phyloP scores from a whole-genome alignment of 768 basidiomycete species.

The Antrodiella citrinella region DNA sequence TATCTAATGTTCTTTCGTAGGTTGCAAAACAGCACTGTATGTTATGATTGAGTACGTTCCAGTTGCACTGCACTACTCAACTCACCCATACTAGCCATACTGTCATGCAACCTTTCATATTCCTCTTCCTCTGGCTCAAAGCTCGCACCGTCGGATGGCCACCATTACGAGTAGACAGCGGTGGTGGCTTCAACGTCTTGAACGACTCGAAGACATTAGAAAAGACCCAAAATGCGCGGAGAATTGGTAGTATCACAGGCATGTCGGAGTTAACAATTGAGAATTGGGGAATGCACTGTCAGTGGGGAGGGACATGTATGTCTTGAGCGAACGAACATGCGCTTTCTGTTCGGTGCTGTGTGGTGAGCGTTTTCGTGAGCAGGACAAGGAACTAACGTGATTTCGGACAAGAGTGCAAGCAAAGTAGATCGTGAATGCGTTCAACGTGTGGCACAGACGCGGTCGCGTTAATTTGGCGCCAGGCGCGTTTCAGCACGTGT shows the following conservation, averaged over 20 bases:
- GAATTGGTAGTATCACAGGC: slow-evolving; percentile 58
- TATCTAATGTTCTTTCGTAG: slow-evolving; percentile 63
- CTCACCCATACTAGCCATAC: slow-evolving; percentile 85
- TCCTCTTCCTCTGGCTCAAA: slow-evolving; percentile 67
- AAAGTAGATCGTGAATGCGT: background rate
- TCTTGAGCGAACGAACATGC: background rate
- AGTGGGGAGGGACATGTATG: background rate
- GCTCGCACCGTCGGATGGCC: slow-evolving; percentile 61
- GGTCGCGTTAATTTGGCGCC: background rate
- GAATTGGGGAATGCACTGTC: no score
- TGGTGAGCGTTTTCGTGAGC: background rate
- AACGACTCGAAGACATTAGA: slow-evolving; percentile 79
- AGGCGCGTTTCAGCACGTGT: background rate
- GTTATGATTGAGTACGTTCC: slow-evolving; percentile 7
- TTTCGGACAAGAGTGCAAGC: background rate
- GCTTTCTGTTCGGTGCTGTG: background rate
- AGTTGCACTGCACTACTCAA: slow-evolving; percentile 6
- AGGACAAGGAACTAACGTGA: background rate
- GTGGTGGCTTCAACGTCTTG: slow-evolving; percentile 70
- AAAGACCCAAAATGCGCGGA: slow-evolving; percentile 65
- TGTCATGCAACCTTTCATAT: slow-evolving; percentile 78
- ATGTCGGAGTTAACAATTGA: slow-evolving; percentile 27
- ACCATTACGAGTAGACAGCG: slow-evolving; percentile 41
- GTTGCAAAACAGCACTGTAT: slow-evolving; percentile 57
- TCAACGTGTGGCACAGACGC: background rate